A percentile compares a stretch with the other conserved stretches of the same genome.
phyloP scores from a whole-genome alignment of 208 protist genomes.

The Leishmania major region DNA sequence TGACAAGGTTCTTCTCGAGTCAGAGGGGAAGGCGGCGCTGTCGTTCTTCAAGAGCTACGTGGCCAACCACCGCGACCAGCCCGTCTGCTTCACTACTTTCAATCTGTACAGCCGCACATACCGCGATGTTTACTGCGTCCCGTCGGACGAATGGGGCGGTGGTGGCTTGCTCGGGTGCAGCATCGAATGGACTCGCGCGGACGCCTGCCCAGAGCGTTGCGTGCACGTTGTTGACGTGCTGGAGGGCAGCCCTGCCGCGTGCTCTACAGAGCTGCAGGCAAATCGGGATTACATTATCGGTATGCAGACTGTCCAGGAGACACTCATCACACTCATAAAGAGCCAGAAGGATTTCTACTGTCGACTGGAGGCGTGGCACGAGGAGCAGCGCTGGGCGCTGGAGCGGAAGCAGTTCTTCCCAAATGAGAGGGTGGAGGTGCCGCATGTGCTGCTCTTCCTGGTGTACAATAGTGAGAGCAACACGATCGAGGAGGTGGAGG shows the following conservation, averaged over 20 bases:
- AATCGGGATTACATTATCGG: constrained; percentile 86
- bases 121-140: constrained; percentile 58
- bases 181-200: constrained; percentile 71
- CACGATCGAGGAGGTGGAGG: constrained; percentile 65
- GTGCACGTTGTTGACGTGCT: constrained; percentile 77
- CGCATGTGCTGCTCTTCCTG: constrained; percentile 68
- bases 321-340: constrained; percentile 64
- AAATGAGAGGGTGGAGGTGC: constrained; percentile 13
- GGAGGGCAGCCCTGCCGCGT: constrained; percentile 52
- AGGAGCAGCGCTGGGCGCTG: constrained; percentile 42
- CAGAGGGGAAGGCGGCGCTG: constrained; percentile 22
- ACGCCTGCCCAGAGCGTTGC: constrained; percentile 36
- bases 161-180: constrained; percentile 81
- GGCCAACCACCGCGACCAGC: constrained; percentile 34
- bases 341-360: constrained; percentile 67
- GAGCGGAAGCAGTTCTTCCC: constrained; percentile 32
- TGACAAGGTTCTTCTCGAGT: constrained; percentile 45
- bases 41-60: constrained; percentile 69
- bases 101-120: constrained; percentile 59
- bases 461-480: constrained; percentile 78
- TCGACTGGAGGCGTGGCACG: constrained; percentile 67
- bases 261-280: constrained; percentile 44
- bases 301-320: constrained; percentile 73
- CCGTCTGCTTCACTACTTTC: constrained; percentile 67
- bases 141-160: constrained; percentile 45